Evolutionary conservation across 2,329 filamentous ascomycete species (phyloP).

Genomic region (Diaporthe nobilis): DNA sequence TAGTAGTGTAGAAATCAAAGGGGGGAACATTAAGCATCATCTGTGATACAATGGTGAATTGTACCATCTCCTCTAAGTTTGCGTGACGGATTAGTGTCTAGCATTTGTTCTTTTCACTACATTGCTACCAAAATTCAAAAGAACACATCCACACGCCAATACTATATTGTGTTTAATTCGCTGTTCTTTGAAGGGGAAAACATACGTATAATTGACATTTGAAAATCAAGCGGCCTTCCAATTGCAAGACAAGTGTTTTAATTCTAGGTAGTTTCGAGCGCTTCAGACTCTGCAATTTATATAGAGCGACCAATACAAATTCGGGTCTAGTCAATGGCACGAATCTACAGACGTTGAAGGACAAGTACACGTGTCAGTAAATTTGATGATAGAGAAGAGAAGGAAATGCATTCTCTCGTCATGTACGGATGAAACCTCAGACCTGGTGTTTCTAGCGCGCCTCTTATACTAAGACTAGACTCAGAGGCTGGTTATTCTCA

Average conservation of each 20-base stretch:
- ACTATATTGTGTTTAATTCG: neutral
- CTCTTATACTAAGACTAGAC: neutral
- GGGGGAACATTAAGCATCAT: neutral
- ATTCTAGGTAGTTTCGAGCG: neutral
- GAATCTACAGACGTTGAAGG: fast-evolving
- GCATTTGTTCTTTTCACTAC: neutral
- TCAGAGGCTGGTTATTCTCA: neutral
- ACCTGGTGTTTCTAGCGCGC: neutral
- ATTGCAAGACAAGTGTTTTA: neutral
- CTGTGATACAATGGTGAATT: neutral
- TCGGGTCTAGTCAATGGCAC: fast-evolving
- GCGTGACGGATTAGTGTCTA: neutral
- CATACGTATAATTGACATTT: neutral
- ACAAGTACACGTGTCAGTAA: neutral
- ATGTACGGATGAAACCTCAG: fast-evolving
- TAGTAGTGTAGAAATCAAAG: neutral
- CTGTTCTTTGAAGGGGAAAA: fast-evolving
- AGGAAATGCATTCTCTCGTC: neutral
- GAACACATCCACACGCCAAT: neutral
- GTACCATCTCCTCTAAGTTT: neutral
- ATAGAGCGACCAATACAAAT: neutral
- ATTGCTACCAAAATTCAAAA: neutral
- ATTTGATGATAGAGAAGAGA: neutral
- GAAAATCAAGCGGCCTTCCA: neutral
- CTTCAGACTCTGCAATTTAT: neutral